A percentile compares a stretch with the other conserved stretches of the same genome.
phyloP scores from a whole-genome alignment of 2,329 filamentous ascomycete species.

The Diatrype stigma region DNA sequence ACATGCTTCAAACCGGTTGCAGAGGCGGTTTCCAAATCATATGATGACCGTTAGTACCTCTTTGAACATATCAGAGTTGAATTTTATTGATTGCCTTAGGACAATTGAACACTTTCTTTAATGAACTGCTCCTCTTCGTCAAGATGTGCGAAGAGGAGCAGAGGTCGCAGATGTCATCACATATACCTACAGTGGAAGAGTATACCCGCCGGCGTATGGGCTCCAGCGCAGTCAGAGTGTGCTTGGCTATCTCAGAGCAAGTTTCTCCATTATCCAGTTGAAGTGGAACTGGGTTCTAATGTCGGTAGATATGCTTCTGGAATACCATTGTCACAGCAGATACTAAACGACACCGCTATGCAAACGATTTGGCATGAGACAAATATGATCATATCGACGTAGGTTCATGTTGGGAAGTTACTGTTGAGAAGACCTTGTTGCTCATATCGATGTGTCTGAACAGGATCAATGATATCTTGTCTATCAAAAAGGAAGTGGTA shows the following conservation, averaged over 20 bases:
- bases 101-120: conserved; percentile 5
- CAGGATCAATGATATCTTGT: conserved; percentile 14
- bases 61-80: no score
- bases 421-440: no score
- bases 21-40: no score
- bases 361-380: conserved; percentile 10
- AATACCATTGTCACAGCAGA: conserved; percentile 3
- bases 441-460: background rate
- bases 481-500: conserved; percentile 16
- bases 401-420: background rate
- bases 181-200: conserved; percentile 11
- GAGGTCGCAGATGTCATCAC: background rate
- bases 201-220: conserved; percentile 7
- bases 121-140: conserved; percentile 8
- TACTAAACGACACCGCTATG: conserved; percentile 9
- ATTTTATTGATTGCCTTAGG: background rate
- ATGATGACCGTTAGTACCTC: no score
- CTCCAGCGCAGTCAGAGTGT: conserved; percentile 6
- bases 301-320: conserved; percentile 7
- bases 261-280: no score
- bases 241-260: conserved; percentile 2
- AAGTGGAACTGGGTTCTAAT: background rate
- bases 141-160: conserved; percentile 13
- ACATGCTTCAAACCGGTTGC: no score
- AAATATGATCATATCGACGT: conserved; percentile 9